Base-by-base conservation (phyloP, 2,329 filamentous ascomycete species). In the Macroventuria anomochaeta region DNA sequence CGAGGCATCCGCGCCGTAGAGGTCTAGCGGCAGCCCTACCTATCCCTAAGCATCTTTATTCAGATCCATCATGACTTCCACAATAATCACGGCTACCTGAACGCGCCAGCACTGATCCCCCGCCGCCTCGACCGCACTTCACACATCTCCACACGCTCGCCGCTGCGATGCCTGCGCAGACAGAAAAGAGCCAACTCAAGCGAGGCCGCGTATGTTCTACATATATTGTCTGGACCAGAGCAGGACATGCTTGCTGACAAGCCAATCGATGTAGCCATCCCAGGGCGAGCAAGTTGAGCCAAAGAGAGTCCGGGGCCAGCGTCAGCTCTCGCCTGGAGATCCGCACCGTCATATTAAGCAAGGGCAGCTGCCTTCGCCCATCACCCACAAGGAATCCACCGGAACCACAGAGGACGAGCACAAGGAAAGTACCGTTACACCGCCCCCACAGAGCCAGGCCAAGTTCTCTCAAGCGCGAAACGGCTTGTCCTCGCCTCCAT, bases 111-210 rank as follows among this genome's bases (percentile, higher is more conserved):
- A 65, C 53, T 61, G 59, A 63, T 58, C 53, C 38, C 37, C 39
- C 58, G 57, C 57, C 46, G 59, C 47, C 57, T 57, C 54, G 55
- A 59, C 59, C 60, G 40, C 57, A 51, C 31, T 11, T 36, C 53
- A 36, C 36, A 18, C 38, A 23, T 28, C 48, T 34, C 40, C 48
- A 52, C 28, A 17, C 55, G 21, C 23, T 49, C 47, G 31, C 40
- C 21, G 52, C 48, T 57, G 57, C 34, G 51, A 86, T 86, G 85
- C 78, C 85, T 76, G 81, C 86, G 76, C 74, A 76, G 39, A 61
- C 63, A 62, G 89, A 95, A 77, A 90, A 90, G 80, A 92, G 88
- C 80, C 88, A 90, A 78, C 85, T 95, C 79, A 96, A 96, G 81
- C 87, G 91, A 72, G 85, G 80, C 65, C 84, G 88, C 75, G 91